Conservation (phyloP, 78 protist species). For the Dictyostelium citrinum region DNA sequence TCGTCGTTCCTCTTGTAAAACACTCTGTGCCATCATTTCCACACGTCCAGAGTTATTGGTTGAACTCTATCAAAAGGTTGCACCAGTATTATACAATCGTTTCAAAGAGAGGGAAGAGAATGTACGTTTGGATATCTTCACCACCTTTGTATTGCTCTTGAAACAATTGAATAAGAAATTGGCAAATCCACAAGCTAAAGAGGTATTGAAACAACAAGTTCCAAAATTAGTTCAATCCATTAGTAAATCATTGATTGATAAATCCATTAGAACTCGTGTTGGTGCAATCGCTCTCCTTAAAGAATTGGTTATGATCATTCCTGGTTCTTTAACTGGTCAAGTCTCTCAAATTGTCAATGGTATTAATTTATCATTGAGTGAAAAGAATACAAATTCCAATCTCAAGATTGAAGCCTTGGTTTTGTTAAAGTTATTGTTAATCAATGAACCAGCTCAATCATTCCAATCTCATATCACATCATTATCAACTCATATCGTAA, state of each 20-base stretch:
- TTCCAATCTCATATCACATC: slow-evolving; percentile 41
- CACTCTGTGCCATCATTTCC: slow-evolving; percentile 82
- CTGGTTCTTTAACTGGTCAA: slow-evolving; percentile 55
- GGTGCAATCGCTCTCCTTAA: slow-evolving; percentile 80
- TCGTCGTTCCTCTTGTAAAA: slow-evolving; percentile 87
- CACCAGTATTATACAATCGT: slow-evolving; percentile 81
- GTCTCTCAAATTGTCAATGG: slow-evolving; percentile 53
- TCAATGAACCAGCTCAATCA: slow-evolving; percentile 62
- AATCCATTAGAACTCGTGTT: slow-evolving; percentile 71
- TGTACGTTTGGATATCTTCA: slow-evolving; percentile 83
- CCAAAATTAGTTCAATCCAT: slow-evolving; percentile 42
- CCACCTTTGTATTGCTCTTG: slow-evolving; percentile 47
- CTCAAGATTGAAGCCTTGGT: slow-evolving; percentile 83
- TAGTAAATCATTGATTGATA: slow-evolving; percentile 48
- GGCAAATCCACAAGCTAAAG: slow-evolving; percentile 83
- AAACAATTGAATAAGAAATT: slow-evolving; percentile 38
- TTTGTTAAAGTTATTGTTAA: slow-evolving; percentile 59
- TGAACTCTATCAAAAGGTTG: slow-evolving; percentile 50
- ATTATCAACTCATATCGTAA: slow-evolving; percentile 55
- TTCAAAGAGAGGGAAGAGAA: slow-evolving; percentile 93
- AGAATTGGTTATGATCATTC: slow-evolving; percentile 54
- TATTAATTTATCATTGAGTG: slow-evolving; percentile 40
- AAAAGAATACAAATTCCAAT: slow-evolving; percentile 62
- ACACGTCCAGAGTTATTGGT: slow-evolving; percentile 84
- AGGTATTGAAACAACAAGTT: slow-evolving; percentile 68